Evolutionary conservation across 371 early-diverging fungal genomes (phyloP), one percentile per base, ranked within the genome.

Genomic region (Mortierella sp.): DNA sequence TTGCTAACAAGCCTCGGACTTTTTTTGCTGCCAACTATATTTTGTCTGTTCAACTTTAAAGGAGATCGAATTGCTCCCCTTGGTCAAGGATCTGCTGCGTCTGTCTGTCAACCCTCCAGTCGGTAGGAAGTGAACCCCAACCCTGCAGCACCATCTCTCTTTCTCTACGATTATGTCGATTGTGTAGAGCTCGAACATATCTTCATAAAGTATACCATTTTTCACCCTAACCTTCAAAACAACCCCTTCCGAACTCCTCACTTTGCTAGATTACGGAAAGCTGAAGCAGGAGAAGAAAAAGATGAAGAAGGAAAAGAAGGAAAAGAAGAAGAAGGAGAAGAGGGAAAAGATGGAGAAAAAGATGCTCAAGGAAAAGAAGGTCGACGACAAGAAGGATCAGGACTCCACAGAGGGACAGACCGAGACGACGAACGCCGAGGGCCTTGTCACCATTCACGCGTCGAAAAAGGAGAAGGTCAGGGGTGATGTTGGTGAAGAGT

Each of bases 61-160:
- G 90, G 85, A 77, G 50, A 86, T 90, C 61, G 85, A 80, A 37
- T 45, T 90, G 13, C 73, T 90, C 29, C 90, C 90, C 3, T 41
- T 90, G 40, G 90, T 89, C 34, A 88, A 88, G 67, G 90, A 90
- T 61, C 73, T 90, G 34, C 73, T 89, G 55, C 86, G 86, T 11
- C 69, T 76, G 14, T 85, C 88, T 29, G 76, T 86, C 47, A 76
- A 84, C 50, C 85, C 85, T 47, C 55, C 66, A 34, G 70, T 72
- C 34, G 85, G 85, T 84, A 84, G 26, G 39, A 70, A 74, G 24
- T 22, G 11, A 26, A 66, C 55, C 22, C 45, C 8, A 8, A 11
- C 48, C 34, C 48, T 55, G 37, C 8, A 9, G 37, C 2, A 19
- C 11, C 14, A 43, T 22, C 19, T 31, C 9, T 16, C 22, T 22